Percentiles rank a stretch among this genome's conserved stretches.
These are phyloP conservation scores for Heliamphora exappendiculata DNA, from an alignment of 148 eudicot genomes.

Conservation along the genomic window DNA sequence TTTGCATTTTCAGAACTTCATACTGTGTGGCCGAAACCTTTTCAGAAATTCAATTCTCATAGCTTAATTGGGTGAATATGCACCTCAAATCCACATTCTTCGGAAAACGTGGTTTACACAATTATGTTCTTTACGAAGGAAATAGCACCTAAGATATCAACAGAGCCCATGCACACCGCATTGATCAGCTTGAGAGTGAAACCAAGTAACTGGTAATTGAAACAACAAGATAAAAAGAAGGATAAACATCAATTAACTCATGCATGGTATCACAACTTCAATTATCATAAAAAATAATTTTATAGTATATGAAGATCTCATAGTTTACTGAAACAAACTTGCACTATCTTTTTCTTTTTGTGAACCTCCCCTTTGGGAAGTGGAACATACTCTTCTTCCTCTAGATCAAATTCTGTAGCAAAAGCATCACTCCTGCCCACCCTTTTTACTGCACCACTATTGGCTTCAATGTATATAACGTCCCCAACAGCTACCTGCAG, in stretches of 20 bases:
- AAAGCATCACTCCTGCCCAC: constrained; percentile 99
- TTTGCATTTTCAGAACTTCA: constrained; percentile 1
- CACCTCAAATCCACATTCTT: neutral
- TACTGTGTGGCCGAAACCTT: neutral
- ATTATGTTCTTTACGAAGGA: neutral
- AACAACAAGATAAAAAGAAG: neutral
- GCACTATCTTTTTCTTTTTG: constrained; percentile 97
- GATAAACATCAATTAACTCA: neutral
- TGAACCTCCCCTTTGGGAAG: constrained; percentile 99
- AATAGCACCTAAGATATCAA: neutral
- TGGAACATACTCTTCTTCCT: constrained; percentile 98
- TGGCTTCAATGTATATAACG: constrained; percentile 91
- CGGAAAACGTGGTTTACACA: neutral
- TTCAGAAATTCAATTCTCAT: neutral
- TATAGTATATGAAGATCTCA: constrained; percentile 4
- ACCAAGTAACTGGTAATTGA: neutral
- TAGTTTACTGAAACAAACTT: constrained; percentile 40
- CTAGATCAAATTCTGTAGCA: constrained; percentile 98
- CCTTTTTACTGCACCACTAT: constrained; percentile 97
- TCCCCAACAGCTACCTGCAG: constrained; percentile 96
- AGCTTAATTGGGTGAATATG: neutral
- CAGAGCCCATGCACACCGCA: neutral
- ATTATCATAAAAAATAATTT: neutral
- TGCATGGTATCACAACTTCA: neutral
- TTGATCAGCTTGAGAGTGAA: neutral